Conservation (phyloP, 352 stramenopile species). For the Phytopythium litorale region DNA sequence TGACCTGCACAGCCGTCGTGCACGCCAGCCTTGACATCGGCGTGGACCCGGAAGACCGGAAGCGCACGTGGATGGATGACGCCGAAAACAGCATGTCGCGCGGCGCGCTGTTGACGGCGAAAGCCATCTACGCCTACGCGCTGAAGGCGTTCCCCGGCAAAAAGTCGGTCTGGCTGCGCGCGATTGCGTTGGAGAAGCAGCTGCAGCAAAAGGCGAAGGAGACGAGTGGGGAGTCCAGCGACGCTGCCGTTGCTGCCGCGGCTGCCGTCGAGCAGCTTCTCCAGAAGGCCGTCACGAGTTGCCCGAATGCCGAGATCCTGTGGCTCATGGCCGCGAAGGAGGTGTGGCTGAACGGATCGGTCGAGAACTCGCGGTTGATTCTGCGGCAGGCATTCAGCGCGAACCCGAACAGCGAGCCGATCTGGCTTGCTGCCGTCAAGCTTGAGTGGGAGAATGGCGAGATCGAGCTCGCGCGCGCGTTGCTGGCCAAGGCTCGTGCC, state of each 20-base stretch:
- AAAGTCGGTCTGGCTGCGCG: conserved; percentile 95
- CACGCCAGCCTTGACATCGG: conserved; percentile 92
- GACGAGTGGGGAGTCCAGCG: neutral
- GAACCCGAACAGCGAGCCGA: conserved; percentile 95
- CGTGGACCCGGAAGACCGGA: conserved; percentile 95
- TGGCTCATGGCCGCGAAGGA: conserved; percentile 98
- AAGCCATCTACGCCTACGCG: conserved; percentile 93
- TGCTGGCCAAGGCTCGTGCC: conserved; percentile 74
- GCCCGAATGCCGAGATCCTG: conserved; percentile 94
- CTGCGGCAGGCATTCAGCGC: conserved; percentile 95
- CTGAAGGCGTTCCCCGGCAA: conserved; percentile 89
- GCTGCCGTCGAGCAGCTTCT: conserved; percentile 88
- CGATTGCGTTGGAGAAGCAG: conserved; percentile 96
- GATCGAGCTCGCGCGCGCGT: conserved; percentile 87
- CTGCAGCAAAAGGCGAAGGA: conserved; percentile 68
- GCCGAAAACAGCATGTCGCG: conserved; percentile 89
- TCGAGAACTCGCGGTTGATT: conserved; percentile 92
- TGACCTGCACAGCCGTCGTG: conserved; percentile 95
- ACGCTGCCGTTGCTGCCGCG: conserved; percentile 14
- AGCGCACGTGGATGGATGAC: conserved; percentile 97
- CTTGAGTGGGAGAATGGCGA: conserved; percentile 99
- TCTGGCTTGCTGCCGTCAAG: conserved; percentile 97
- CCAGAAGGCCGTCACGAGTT: conserved; percentile 90
- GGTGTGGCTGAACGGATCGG: conserved; percentile 93
- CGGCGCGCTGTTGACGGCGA: conserved; percentile 88